Evolutionary conservation across 805 yeast genomes (phyloP).

Genomic region (Suhomyces tanzawaensis): DNA sequence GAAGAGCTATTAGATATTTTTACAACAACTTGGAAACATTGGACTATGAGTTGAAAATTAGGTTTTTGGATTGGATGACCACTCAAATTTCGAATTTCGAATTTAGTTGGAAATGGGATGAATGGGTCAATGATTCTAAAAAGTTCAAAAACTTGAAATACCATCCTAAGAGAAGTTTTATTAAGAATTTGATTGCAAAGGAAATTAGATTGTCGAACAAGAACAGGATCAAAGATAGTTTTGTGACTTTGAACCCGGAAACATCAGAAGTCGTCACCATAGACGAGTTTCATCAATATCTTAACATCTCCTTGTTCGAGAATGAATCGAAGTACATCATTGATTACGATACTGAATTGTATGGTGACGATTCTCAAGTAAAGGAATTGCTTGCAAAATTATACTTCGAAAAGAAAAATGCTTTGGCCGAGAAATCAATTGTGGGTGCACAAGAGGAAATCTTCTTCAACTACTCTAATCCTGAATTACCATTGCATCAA

Average conservation of each 20-base stretch:
- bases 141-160: slow-evolving; percentile 44
- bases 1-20: slow-evolving; percentile 83
- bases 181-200: slow-evolving; percentile 75
- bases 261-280: slow-evolving; percentile 28
- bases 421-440: slow-evolving; percentile 14
- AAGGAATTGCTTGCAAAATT: slow-evolving; percentile 26
- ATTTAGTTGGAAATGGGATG: slow-evolving; percentile 97
- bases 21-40: slow-evolving; percentile 63
- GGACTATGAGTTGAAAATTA: slow-evolving; percentile 71
- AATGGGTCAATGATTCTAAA: slow-evolving; percentile 72
- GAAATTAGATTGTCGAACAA: slow-evolving; percentile 82
- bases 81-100: slow-evolving; percentile 91
- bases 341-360: slow-evolving; percentile 35
- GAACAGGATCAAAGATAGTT: slow-evolving; percentile 65
- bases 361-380: slow-evolving; percentile 30
- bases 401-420: slow-evolving; percentile 22
- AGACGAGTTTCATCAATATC: slow-evolving; percentile 39
- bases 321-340: slow-evolving; percentile 27
- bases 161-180: slow-evolving; percentile 73
- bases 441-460: slow-evolving; percentile 40
- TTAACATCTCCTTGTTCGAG: slow-evolving; percentile 34
- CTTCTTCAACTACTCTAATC: slow-evolving; percentile 33
- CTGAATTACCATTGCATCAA: slow-evolving; percentile 36
- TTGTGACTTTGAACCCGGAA: slow-evolving; percentile 38
- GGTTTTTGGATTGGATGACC: slow-evolving; percentile 87